These are phyloP conservation scores for Juncus effusus DNA, from an alignment of 176 grass and related monocot species.

Conservation along the genomic window DNA sequence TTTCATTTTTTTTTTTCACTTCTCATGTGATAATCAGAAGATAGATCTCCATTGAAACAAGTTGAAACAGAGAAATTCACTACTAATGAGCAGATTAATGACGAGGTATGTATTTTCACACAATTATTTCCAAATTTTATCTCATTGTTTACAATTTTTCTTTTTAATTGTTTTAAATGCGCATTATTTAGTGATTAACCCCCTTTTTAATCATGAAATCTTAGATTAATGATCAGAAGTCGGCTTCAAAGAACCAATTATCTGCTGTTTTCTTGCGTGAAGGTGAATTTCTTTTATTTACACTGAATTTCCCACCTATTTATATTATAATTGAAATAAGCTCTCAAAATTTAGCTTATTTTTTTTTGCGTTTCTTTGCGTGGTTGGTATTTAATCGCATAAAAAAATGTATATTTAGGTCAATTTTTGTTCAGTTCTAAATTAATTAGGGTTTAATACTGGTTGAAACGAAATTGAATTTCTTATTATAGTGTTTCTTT, in stretches of 20 bases:
- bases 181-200: background rate
- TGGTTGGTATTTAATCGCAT: conserved; percentile 7
- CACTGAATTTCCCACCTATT: background rate
- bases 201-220: background rate
- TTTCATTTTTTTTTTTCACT: background rate
- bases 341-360: background rate
- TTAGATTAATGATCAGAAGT: conserved; percentile 30
- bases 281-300: conserved; percentile 32
- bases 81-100: conserved; percentile 1
- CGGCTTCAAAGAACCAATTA: conserved; percentile 61
- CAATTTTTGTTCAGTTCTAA: background rate
- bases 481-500: background rate
- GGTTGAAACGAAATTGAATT: background rate
- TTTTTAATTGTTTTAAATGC: background rate
- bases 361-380: background rate
- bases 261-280: conserved; percentile 61
- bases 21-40: conserved; percentile 7
- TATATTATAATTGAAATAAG: background rate
- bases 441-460: background rate
- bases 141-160: background rate
- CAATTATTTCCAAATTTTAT: conserved; percentile 11
- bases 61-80: background rate
- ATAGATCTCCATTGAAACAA: conserved; percentile 2
- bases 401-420: background rate
- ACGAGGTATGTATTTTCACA: conserved; percentile 17